A percentile compares a stretch with the other conserved stretches of the same genome.
Conservation (phyloP, 345 rosid species). For the Eucalyptus tenuipes region DNA sequence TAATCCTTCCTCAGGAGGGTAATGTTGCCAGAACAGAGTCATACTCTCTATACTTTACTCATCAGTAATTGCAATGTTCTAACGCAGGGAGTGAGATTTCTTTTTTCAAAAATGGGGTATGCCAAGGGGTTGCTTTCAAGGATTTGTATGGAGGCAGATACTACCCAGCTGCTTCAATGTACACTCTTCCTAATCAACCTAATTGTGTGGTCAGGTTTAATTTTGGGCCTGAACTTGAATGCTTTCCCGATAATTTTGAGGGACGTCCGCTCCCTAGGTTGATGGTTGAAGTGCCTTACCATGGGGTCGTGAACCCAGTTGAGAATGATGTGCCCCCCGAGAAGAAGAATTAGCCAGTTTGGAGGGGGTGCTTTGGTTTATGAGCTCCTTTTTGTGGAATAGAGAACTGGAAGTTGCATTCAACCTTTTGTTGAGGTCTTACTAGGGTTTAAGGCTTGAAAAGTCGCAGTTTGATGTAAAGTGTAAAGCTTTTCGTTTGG, state of each 20-base stretch:
- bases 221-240: conserved; percentile 83
- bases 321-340: conserved; percentile 22
- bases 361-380: not conserved
- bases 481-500: not conserved
- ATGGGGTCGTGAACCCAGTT: conserved; percentile 7
- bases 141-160: conserved; percentile 79
- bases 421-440: not conserved
- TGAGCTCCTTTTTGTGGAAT: not conserved
- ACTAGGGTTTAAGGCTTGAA: not conserved
- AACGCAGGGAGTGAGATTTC: conserved; percentile 84
- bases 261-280: conserved; percentile 62
- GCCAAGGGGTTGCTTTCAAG: conserved; percentile 90
- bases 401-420: not conserved
- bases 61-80: not conserved
- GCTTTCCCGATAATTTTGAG: conserved; percentile 55
- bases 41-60: not conserved
- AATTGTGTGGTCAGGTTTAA: conserved; percentile 85
- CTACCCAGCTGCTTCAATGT: conserved; percentile 98
- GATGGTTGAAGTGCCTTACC: conserved; percentile 77
- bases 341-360: conserved; percentile 26
- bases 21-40: not conserved
- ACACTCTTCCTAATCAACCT: conserved; percentile 88
- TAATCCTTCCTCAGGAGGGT: not conserved
- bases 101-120: conserved; percentile 78
- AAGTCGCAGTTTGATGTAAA: not conserved